Evolutionary conservation across 495 filamentous ascomycete genomes (phyloP), one percentile per base, ranked within the genome.

Genomic region (Neurospora sp.): DNA sequence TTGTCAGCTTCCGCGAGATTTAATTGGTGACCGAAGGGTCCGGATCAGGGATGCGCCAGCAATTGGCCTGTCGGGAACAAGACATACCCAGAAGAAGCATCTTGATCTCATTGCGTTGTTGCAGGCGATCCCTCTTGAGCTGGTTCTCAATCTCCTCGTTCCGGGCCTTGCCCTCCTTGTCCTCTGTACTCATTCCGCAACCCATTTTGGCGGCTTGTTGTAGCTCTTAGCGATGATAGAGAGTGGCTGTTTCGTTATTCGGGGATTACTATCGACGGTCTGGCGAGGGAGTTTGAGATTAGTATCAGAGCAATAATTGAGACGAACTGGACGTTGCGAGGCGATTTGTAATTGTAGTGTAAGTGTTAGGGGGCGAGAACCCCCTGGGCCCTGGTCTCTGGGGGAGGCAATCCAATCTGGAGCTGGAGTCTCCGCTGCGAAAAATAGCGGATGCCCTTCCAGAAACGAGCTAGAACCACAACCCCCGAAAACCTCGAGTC

Each of bases 91-190:
- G 90, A 82, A 99, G 88, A 80, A 99, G 86, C 94, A 99, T 97
- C 89, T 99, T 99, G 83, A 99, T 97, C 84, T 99, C 96, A 77
- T 97, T 97, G 77, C 94, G 89, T 85, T 96, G 93, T 87, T 92
- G 89, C 89, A 97, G 91, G 86, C 93, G 95, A 82, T 99, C 96
- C 81, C 91, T 88, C 86, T 97, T 96, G 79, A 99, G 86, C 87
- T 95, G 92, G 83, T 97, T 98, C 84, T 99, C 96, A 80, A 99
- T 99, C 90, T 97, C 94, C 87, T 98, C 96, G 83, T 99, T 98
- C 78, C 94, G 90, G 83, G 92, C 90, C 92, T 97, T 98, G 84
- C 96, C 96, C 93, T 99, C 96, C 93, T 97, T 98, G 86, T 98
- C 96, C 88, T 98, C 96, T 78, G 96, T 97, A 80, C 96, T 98